These are phyloP conservation scores for Clavariopsis aquatica DNA, from an alignment of 495 filamentous ascomycete genomes.

Conservation along the genomic window DNA sequence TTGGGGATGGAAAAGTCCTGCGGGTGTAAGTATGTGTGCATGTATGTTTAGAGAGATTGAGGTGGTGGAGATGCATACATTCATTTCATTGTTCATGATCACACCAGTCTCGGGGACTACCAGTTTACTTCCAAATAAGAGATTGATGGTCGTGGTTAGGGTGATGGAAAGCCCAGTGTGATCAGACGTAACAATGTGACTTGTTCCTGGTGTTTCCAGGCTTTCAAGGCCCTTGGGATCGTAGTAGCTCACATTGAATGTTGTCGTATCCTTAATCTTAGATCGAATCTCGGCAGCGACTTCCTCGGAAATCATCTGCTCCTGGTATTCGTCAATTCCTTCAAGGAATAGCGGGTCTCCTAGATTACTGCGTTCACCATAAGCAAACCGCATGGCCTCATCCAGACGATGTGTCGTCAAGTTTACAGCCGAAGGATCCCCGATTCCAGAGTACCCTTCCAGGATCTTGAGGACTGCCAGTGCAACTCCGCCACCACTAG, in stretches of 20 bases:
- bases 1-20: constrained; percentile 40
- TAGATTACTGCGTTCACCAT: constrained; percentile 68
- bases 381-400: constrained; percentile 85
- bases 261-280: constrained; percentile 69
- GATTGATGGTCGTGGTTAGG: constrained; percentile 79
- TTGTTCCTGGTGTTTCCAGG: constrained; percentile 71
- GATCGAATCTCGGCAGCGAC: constrained; percentile 60
- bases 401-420: constrained; percentile 76
- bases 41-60: neutral
- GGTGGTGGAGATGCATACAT: constrained; percentile 41
- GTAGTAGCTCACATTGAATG: constrained; percentile 70
- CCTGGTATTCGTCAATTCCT: constrained; percentile 63
- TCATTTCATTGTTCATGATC: constrained; percentile 95
- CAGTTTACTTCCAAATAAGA: constrained; percentile 75
- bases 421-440: constrained; percentile 55
- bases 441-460: constrained; percentile 67
- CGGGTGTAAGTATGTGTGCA: neutral
- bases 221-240: constrained; percentile 63
- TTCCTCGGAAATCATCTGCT: constrained; percentile 61
- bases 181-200: constrained; percentile 72
- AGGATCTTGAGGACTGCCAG: constrained; percentile 75
- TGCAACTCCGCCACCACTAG: constrained; percentile 71
- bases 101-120: constrained; percentile 81
- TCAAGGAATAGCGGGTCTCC: constrained; percentile 76
- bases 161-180: constrained; percentile 67